These are phyloP conservation scores for Colletotrichum tanaceti DNA, from an alignment of 2,329 filamentous ascomycete genomes.

Conservation along the genomic window DNA sequence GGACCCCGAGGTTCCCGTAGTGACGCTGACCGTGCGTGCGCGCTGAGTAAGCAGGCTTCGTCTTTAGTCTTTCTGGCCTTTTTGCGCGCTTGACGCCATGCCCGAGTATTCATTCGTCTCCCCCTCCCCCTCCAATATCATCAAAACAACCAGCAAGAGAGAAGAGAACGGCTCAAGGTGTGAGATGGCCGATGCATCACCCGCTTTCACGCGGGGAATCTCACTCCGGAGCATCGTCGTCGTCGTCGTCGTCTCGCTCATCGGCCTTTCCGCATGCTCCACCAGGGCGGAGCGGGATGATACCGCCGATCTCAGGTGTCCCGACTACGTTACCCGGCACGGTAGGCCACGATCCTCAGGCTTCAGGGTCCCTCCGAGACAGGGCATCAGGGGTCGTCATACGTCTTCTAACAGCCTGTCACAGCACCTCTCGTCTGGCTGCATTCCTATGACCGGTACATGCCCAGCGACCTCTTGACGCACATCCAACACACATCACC, in stretches of 20 bases:
- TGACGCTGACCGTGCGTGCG: constrained; percentile 4
- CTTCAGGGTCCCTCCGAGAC: too few relatives aligned
- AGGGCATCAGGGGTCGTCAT: not conserved
- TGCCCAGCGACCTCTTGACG: constrained; percentile 46
- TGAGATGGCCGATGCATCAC: constrained; percentile 10
- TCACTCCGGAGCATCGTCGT: constrained; percentile 3
- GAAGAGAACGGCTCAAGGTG: not conserved
- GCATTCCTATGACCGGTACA: constrained; percentile 49
- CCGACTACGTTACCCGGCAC: constrained; percentile 47
- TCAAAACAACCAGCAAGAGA: not conserved
- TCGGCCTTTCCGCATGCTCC: constrained; percentile 25
- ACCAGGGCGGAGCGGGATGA: constrained; percentile 26
- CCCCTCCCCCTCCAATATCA: not conserved
- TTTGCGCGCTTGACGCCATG: not conserved
- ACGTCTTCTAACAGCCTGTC: not conserved
- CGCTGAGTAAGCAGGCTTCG: constrained; percentile 25
- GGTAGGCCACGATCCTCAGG: constrained; percentile 44
- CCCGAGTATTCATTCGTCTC: not conserved
- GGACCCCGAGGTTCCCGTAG: not conserved
- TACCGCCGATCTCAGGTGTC: constrained; percentile 35
- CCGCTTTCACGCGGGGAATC: constrained; percentile 12
- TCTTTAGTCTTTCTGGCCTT: constrained; percentile 11
- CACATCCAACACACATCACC: constrained; percentile 48
- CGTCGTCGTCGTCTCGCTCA: constrained; percentile 2
- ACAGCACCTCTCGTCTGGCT: constrained; percentile 49